Percentiles rank a stretch among this genome's conserved stretches.
Conservation (phyloP, 768 basidiomycete genomes). For the Favolaschia claudopus region DNA sequence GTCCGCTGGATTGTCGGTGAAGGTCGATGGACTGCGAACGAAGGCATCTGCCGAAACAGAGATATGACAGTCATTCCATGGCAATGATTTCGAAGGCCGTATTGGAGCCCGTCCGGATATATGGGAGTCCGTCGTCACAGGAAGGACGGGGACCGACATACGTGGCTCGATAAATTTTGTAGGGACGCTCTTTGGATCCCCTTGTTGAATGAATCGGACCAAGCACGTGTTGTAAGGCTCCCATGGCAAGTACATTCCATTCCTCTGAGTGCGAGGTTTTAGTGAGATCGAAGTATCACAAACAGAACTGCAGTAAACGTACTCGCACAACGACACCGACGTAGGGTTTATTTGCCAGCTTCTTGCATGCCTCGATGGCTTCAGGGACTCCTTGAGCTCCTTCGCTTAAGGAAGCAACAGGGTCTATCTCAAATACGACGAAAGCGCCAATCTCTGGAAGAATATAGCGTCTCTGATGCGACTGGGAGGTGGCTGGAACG, state of each 20-base stretch:
- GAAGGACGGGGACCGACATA: constrained; percentile 19
- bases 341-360: constrained; percentile 9
- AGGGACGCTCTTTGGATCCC: neutral
- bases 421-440: constrained; percentile 6
- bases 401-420: constrained; percentile 5
- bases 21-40: constrained; percentile 1
- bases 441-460: constrained; percentile 11
- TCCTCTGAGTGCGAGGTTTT: neutral
- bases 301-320: neutral
- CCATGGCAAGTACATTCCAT: neutral
- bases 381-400: neutral
- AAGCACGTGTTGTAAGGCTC: constrained; percentile 1
- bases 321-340: constrained; percentile 5
- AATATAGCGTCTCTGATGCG: too few species aligned
- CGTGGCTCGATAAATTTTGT: constrained; percentile 1
- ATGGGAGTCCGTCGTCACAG: constrained; percentile 8
- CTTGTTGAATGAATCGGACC: constrained; percentile 11
- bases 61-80: constrained; percentile 18
- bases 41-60: neutral
- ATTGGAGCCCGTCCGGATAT: constrained; percentile 5
- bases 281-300: neutral
- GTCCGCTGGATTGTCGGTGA: neutral
- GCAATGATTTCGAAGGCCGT: constrained; percentile 12
- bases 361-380: constrained; percentile 3
- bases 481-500: too few species aligned